phyloP scores from a whole-genome alignment of 176 grass and related monocot species.

The Carex parvula region DNA sequence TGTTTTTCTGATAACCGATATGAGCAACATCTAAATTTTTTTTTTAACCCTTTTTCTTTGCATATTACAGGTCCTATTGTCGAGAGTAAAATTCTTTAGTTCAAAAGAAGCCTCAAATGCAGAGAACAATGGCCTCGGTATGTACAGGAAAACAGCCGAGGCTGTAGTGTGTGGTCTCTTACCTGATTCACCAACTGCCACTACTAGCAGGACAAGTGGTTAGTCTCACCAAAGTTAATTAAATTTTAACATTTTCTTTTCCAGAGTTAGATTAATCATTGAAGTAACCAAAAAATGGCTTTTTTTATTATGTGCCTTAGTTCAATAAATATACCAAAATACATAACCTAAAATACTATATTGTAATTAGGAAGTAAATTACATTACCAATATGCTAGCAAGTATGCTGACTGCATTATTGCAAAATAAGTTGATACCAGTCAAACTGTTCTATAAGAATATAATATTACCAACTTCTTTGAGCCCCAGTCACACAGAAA shows the following conservation, averaged over 20 bases:
- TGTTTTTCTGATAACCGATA: background rate
- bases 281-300: background rate
- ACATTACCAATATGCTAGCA: background rate
- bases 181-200: slow-evolving; percentile 95
- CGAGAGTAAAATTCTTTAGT: slow-evolving; percentile 82
- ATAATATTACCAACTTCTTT: background rate
- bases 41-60: background rate
- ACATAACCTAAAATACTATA: background rate
- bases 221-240: slow-evolving; percentile 18
- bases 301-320: background rate
- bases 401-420: background rate
- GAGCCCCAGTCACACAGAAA: background rate
- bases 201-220: slow-evolving; percentile 82
- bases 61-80: slow-evolving; percentile 69
- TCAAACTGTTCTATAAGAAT: background rate
- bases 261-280: background rate
- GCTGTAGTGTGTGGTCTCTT: slow-evolving; percentile 83
- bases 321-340: background rate
- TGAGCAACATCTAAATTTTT: background rate
- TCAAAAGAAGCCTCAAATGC: slow-evolving; percentile 80
- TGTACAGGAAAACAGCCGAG: slow-evolving; percentile 89
- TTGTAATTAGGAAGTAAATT: background rate
- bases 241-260: background rate
- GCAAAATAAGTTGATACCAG: background rate
- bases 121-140: slow-evolving; percentile 68